Evolutionary conservation across 2,329 filamentous ascomycete species (phyloP).

Genomic region (Alternaria sp.): DNA sequence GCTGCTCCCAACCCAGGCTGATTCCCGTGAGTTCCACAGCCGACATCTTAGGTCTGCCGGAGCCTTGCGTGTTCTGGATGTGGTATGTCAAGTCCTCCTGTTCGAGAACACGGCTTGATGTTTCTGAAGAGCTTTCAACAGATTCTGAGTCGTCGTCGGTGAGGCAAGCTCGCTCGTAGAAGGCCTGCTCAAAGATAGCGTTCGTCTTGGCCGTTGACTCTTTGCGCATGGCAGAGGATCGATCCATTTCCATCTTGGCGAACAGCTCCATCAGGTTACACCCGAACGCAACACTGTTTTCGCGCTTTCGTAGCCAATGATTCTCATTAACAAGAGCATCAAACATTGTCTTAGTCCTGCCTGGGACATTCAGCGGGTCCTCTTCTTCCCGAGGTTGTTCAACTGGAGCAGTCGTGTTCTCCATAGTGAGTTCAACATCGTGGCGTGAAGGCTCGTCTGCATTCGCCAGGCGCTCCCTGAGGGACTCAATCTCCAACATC

Average conservation of each 20-base stretch:
- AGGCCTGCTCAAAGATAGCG: background rate
- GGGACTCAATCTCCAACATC: constrained; percentile 26
- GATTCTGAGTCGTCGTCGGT: constrained; percentile 14
- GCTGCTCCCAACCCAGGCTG: constrained; percentile 15
- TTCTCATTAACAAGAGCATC: constrained; percentile 40
- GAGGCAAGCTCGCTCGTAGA: constrained; percentile 14
- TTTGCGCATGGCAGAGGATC: background rate
- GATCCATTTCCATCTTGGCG: constrained; percentile 13
- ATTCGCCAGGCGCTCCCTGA: constrained; percentile 24
- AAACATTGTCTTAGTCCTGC: constrained; percentile 27
- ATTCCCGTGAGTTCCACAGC: constrained; percentile 15
- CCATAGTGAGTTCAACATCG: constrained; percentile 3
- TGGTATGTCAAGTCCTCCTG: constrained; percentile 5
- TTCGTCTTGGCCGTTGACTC: constrained; percentile 6
- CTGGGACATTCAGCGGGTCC: constrained; percentile 18
- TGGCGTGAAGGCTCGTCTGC: constrained; percentile 14
- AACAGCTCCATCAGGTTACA: constrained; percentile 24
- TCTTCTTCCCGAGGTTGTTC: constrained; percentile 24
- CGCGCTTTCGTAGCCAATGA: constrained; percentile 39
- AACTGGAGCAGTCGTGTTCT: constrained; percentile 11
- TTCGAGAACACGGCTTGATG: constrained; percentile 1
- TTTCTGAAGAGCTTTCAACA: background rate
- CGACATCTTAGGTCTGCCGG: constrained; percentile 16
- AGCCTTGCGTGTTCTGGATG: constrained; percentile 4
- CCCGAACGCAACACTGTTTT: constrained; percentile 28